Evolutionary conservation across 2,329 filamentous ascomycete species (phyloP).

Genomic region (Aspergillus persii): DNA sequence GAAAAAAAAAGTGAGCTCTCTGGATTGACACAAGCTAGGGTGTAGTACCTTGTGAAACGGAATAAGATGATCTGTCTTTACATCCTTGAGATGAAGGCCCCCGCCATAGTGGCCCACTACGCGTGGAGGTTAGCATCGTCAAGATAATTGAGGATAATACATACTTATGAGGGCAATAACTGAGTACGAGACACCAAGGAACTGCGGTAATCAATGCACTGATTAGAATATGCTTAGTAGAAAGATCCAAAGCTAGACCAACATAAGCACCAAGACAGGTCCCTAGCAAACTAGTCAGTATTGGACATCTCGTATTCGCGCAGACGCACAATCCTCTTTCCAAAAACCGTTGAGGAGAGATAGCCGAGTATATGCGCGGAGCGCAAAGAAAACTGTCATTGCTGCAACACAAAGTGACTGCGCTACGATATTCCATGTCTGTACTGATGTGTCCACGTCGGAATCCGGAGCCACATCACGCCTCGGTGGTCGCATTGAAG

Average conservation of each 20-base stretch:
- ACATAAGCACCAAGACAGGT: slow-evolving; percentile 19
- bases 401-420: slow-evolving; percentile 27
- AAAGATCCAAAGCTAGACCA: background rate
- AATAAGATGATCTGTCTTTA: slow-evolving; percentile 27
- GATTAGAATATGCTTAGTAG: background rate
- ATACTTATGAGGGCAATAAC: slow-evolving; percentile 24
- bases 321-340: slow-evolving; percentile 28
- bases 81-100: slow-evolving; percentile 37
- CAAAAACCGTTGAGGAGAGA: slow-evolving; percentile 22
- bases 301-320: background rate
- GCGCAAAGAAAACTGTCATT: slow-evolving; percentile 25
- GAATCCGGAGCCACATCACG: slow-evolving; percentile 6
- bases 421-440: slow-evolving; percentile 25
- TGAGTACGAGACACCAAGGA: slow-evolving; percentile 24
- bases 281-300: slow-evolving; percentile 9
- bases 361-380: slow-evolving; percentile 25
- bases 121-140: slow-evolving; percentile 9
- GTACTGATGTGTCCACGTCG: slow-evolving; percentile 19
- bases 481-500: slow-evolving; percentile 4
- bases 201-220: slow-evolving; percentile 2
- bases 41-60: slow-evolving; percentile 36
- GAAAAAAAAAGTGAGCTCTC: background rate
- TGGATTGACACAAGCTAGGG: background rate
- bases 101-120: slow-evolving; percentile 36
- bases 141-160: background rate